Evolutionary conservation across 345 rosid genomes (phyloP).

Genomic region (Pugionium cornutum): DNA sequence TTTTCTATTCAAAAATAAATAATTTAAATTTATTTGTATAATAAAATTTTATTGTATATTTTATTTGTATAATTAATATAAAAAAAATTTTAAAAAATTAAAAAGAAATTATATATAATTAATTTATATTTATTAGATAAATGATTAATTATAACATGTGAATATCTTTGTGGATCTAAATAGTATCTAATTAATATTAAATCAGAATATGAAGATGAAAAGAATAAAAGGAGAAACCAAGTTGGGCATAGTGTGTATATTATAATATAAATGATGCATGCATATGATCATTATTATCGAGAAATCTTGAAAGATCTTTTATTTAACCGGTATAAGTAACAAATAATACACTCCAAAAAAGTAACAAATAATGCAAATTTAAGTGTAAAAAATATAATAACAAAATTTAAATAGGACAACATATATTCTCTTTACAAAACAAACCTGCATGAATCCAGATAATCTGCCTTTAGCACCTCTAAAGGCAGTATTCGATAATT

Average conservation of each 20-base stretch:
- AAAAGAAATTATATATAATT: too few relatives aligned
- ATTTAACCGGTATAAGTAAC: constrained; percentile 31
- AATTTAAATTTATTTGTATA: too few relatives aligned
- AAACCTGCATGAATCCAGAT: constrained; percentile 38
- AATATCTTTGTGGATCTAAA: too few relatives aligned
- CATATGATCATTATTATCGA: constrained; percentile 35
- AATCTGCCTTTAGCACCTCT: constrained; percentile 34
- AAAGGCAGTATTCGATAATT: constrained; percentile 21
- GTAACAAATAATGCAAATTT: neutral
- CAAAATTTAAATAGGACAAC: constrained; percentile 25
- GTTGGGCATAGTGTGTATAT: constrained; percentile 14
- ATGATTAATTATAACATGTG: too few relatives aligned
- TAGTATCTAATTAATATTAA: too few relatives aligned
- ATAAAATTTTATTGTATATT: too few relatives aligned
- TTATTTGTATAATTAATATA: too few relatives aligned
- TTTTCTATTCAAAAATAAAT: too few relatives aligned
- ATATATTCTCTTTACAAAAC: constrained; percentile 38
- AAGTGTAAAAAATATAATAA: constrained; percentile 9
- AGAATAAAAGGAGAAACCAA: constrained; percentile 11
- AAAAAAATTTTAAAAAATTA: too few relatives aligned
- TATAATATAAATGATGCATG: constrained; percentile 34
- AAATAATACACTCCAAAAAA: neutral
- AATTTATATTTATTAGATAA: too few relatives aligned
- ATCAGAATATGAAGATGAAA: too few relatives aligned
- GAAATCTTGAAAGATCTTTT: constrained; percentile 37